Base-by-base conservation (phyloP, 2,329 filamentous ascomycete species). In the Pseudogymnoascus destructans region DNA sequence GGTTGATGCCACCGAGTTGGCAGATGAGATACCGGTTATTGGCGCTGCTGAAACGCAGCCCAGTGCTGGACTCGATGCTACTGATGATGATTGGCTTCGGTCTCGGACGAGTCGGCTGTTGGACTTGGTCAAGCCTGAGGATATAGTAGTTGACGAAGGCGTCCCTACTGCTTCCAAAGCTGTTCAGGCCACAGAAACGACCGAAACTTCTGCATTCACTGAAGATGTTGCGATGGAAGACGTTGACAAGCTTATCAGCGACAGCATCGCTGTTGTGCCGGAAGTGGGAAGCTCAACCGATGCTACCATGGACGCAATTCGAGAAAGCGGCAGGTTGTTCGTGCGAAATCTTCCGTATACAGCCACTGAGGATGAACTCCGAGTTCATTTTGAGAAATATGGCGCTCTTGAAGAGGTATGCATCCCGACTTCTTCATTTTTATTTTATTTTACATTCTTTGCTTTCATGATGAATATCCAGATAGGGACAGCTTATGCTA, bases 401-500 rank as follows among this genome's bases (percentile, higher is more conserved):
- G 92, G 91, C 35, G 75, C 79, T 59, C 73, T 96, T 52, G 81
- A 92, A 78, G 92, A 97, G 85, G 93, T 97, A 84, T 79, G 88
- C 73, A 40, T 13, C 5, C 17, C 56, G 32, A 63, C 61, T 57
- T 57, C 54, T 63, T 63, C 64, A 59, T 59, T 55, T 63, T 61
- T 35, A 2, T 2, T 15, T 11, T 61, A 63, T 65, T 65, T 60
- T 57, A 57, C 59, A 57, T 64, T 60, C 57, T 58, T 36, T 58
- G 61, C 65, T 78, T 76, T 75, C 73, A 80, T 92, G 93, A 97
- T 97, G 92, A 97, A 89, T 76, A 82, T 81, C 87, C 87, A 83
- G 93, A 97, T 97, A 97, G 93, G 93, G 93, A 97, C 93, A 97
- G 84, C 92, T 90, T 87, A 96, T 92, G 87, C 87, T 67, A 71